phyloP scores from a whole-genome alignment of 176 grass and related monocot species.

The Phoenix roebelenii region DNA sequence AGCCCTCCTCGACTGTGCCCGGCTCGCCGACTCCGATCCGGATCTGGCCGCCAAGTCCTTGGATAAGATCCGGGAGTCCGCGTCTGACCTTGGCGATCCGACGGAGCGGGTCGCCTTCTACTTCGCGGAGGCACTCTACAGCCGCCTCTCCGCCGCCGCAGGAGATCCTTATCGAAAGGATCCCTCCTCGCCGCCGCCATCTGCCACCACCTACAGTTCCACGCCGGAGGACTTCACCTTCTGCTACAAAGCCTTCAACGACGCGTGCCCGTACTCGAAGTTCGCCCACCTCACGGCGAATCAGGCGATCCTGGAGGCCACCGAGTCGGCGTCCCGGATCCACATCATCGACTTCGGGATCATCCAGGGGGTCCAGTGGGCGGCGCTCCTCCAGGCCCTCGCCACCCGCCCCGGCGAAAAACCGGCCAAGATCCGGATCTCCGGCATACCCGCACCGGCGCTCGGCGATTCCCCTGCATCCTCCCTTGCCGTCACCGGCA shows the following conservation, averaged over 20 bases:
- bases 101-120: conserved; percentile 84
- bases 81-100: conserved; percentile 54
- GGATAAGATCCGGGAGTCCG: conserved; percentile 39
- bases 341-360: conserved; percentile 94
- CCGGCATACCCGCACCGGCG: conserved; percentile 72
- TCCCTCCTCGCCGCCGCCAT: not conserved
- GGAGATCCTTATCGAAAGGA: not conserved
- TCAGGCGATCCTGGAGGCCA: conserved; percentile 95
- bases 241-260: conserved; percentile 89
- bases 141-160: conserved; percentile 25
- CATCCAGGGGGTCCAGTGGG: conserved; percentile 93
- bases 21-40: conserved; percentile 31
- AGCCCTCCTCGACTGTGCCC: conserved; percentile 55
- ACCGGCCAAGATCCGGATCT: conserved; percentile 67
- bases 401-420: conserved; percentile 76
- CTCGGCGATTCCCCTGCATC: conserved; percentile 46
- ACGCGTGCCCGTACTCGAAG: conserved; percentile 96
- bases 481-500: conserved; percentile 62
- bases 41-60: conserved; percentile 58
- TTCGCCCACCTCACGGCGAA: conserved; percentile 96
- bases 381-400: conserved; percentile 90
- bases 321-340: conserved; percentile 54
- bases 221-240: conserved; percentile 71
- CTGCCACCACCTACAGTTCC: conserved; percentile 2
- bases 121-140: conserved; percentile 67